Evolutionary conservation across 2,329 filamentous ascomycete species (phyloP), one percentile per base, ranked within the genome.

Genomic region (Passalora sequoiae): DNA sequence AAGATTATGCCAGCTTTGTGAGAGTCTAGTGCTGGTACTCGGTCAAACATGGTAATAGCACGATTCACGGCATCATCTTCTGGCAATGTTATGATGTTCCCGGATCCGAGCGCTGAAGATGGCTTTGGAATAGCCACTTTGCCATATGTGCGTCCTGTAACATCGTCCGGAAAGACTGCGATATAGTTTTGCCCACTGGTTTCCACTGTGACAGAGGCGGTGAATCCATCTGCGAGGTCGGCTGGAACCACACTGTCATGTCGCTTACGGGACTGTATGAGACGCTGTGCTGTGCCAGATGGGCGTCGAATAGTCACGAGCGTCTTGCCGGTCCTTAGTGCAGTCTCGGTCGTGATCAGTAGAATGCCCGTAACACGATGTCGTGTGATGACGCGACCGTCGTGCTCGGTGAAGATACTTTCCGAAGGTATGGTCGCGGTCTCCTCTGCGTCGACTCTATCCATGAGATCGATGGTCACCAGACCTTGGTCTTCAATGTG

Each of bases 1-100:
- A 96, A 98, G 29, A 98, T 82, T 16, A 98, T 84, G 12, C 92
- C 92, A 30, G 95, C 84, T 66, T 95, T 96, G 72, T 97, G 89
- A 5, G 89, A 89, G 65, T 98, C 92, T 4, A 98, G 83, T 6
- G 88, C 89, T 27, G 91, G 84, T 53, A 81, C 94, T 22, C 83
- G 81, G 65, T 98, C 92, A 63, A 98, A 94, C 9, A 80, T 74
- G 27, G 78, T 77, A 28, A 98, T 82, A 1, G 87, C 84, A 54
- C 91, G 80, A 27, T 80, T 76, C 2, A 83, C 80, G 22, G 77
- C 75, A 9, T 51, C 47, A 25, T 64, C 61, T 20, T 78, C 69
- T 0, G 89, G 88, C 5, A 97, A 73, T 0, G 83, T 80, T 33
- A 96, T 80, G 21, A 58, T 51, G 12, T 51, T 44, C 9, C 46